Base-by-base conservation (phyloP, 805 yeast genomes). In the Kregervanrija pseudodelftensis region DNA sequence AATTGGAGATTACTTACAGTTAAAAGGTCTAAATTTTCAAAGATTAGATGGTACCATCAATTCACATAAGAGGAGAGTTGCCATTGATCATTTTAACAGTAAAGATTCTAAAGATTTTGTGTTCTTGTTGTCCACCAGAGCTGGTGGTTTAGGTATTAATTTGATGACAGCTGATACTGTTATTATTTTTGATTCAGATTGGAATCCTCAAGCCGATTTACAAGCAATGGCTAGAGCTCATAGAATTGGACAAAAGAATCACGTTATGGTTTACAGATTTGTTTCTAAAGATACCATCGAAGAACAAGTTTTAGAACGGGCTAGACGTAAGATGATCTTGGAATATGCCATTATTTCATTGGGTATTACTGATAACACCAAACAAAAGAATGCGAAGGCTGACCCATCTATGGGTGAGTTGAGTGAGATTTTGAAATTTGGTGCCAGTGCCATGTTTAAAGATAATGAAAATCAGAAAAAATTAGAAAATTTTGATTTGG, bases 191-290 rank as follows among this genome's bases (percentile, higher is more conserved):
- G 99, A 93, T 66, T 87, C 96, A 4, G 99, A 93, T 68, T 93
- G 99, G 99, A 93, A 93, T 61, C 99, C 99, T 0, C 99, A 93
- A 64, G 99, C 99, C 0, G 99, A 93, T 73, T 72, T 93, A 57
- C 99, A 93, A 67, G 99, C 99, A 1, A 93, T 93, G 99, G 99
- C 99, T 0, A 80, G 99, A 67, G 99, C 99, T 3, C 99, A 93
- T 68, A 82, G 99, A 72, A 93, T 93, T 61, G 99, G 99, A n/a
- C 99, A 93, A 64, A 93, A 90, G 66, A 89, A 87, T 57, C 99
- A 93, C 66, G 99, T 93, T 33, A 87, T 88, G 80, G 98, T 93
- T 13, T 93, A 93, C 62, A 73, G 99, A 60, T 86, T 93, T 68
- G 98, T 93, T n/a, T 84, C 96, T 47, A 93, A 93, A 58, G 99